Percentiles rank a stretch among this genome's conserved stretches.
Conservation (phyloP, 2,329 filamentous ascomycete species). For the Penicillium verrucosum region DNA sequence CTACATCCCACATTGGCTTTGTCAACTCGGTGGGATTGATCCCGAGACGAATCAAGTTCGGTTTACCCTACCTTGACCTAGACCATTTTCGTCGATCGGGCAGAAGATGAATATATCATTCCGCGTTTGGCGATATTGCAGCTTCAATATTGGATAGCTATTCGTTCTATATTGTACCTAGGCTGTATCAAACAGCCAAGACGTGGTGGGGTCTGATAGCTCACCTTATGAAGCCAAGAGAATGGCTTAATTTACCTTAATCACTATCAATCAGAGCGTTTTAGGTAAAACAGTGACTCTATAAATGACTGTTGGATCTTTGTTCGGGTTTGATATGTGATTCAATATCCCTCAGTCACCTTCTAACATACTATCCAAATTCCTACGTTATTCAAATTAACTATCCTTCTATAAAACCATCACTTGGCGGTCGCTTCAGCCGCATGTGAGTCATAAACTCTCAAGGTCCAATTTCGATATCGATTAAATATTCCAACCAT, state of each 20-base stretch:
- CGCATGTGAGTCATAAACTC: neutral
- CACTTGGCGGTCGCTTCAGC: neutral
- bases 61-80: neutral
- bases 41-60: neutral
- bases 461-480: neutral
- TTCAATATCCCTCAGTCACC: neutral
- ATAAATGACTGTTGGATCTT: neutral
- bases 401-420: neutral
- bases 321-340: neutral
- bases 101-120: neutral
- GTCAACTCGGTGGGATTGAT: neutral
- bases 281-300: neutral
- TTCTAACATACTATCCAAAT: neutral
- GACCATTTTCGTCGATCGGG: neutral
- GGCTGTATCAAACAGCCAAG: neutral
- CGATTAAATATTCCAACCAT: neutral
- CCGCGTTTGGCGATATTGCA: neutral
- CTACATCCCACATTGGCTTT: neutral
- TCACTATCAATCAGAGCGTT: neutral
- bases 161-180: neutral
- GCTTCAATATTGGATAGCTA: neutral
- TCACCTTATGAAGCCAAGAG: neutral
- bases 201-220: neutral
- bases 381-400: neutral
- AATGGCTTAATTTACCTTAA: slow-evolving; percentile 1